Conservation (phyloP, 2,329 filamentous ascomycete species). For the Scedosporium apiospermum region DNA sequence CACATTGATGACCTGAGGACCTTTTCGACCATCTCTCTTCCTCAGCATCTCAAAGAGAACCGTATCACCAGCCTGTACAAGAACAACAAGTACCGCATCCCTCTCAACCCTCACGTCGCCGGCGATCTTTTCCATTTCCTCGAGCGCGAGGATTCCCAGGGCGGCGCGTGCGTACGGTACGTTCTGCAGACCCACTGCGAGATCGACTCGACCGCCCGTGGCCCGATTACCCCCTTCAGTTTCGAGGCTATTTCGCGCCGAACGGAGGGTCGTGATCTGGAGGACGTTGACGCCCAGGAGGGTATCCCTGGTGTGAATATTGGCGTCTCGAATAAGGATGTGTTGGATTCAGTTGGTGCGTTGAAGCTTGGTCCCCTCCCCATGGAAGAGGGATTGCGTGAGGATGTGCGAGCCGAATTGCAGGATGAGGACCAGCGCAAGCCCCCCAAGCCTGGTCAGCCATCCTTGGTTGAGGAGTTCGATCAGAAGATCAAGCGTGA, state of each 20-base stretch:
- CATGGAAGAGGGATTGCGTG: constrained; percentile 71
- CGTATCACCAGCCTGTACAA: constrained; percentile 70
- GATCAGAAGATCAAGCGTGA: constrained; percentile 84
- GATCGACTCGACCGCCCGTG: constrained; percentile 47
- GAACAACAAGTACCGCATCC: constrained; percentile 80
- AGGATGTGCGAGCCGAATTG: constrained; percentile 79
- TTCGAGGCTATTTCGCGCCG: constrained; percentile 51
- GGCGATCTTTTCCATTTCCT: constrained; percentile 79
- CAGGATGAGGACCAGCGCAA: constrained; percentile 74
- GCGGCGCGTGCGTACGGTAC: constrained; percentile 67
- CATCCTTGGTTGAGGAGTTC: constrained; percentile 76
- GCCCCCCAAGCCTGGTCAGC: constrained; percentile 60
- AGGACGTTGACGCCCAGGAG: constrained; percentile 53
- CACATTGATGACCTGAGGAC: constrained; percentile 73
- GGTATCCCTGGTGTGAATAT: constrained; percentile 55
- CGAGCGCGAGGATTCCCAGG: constrained; percentile 74
- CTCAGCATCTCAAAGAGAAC: constrained; percentile 71
- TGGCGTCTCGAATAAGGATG: constrained; percentile 51
- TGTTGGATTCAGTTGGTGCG: constrained; percentile 43
- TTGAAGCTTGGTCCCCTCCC: constrained; percentile 75
- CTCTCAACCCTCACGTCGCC: constrained; percentile 77
- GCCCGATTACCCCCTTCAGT: constrained; percentile 54
- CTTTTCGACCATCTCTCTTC: constrained; percentile 64
- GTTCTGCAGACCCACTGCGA: constrained; percentile 56
- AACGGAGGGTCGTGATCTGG: constrained; percentile 51